Evolutionary conservation across 164 flowering plant genomes (phyloP), one percentile per base, ranked within the genome.

Genomic region (Liriodendron chinense): DNA sequence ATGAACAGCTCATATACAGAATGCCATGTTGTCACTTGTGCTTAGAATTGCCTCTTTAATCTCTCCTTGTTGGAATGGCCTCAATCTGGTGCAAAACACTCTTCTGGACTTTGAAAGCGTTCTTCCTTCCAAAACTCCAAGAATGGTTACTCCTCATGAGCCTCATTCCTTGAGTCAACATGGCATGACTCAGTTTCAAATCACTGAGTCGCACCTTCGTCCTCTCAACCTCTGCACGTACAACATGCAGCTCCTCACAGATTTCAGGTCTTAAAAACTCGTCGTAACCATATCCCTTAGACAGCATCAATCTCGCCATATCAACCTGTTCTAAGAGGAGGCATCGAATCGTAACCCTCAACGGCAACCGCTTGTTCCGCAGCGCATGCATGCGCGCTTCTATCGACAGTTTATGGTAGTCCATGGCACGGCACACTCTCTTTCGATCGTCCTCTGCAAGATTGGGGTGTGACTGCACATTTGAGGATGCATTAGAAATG

Each of bases 331-430:
- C 87, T 12, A 79, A 75, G 69, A 85, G 85, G 23, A 84, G 72
- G 79, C 90, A 94, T 92, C 90, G 96, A 26, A 90, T 76, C 18
- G 88, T 79, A 43, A 81, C 84, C 80, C 94, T 83, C 47, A 92
- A 82, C 34, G 96, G 98, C 77, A 93, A 77, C 50, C 94, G 86
- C 21, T 93, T 96, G 71, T 93, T 93, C 81, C 91, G 98, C 34
- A 91, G 89, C 20, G 92, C 96, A 72, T 93, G 98, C 80, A 80
- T 80, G 82, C 94, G 89, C 28, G 91, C 98, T 77, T 93, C 98
- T 64, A 84, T 84, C 61, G 98, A 90, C 49, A 93, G 83, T 83
- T 90, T 92, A 75, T 81, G 83, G 34, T 86, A 85, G 79, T 91
- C 84, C 93, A 92, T 89, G 50, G 83, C 70, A 80, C 84, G 89